Conservation (phyloP, 768 basidiomycete genomes). For the Gelatoporia subvermispora region DNA sequence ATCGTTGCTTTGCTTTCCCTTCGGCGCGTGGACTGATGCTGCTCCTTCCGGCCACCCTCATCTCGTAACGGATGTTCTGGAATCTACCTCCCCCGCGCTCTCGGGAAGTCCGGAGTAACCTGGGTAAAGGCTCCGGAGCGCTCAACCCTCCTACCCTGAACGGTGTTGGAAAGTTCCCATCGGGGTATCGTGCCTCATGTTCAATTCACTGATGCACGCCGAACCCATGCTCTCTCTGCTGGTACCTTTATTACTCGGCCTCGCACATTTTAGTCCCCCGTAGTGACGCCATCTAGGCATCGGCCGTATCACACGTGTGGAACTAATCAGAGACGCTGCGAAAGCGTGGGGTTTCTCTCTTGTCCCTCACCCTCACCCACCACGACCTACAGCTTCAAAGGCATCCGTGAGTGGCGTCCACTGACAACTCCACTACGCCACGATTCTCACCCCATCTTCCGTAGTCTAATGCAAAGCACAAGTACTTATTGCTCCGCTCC, state of each 20-base stretch:
- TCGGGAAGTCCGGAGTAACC: too few species aligned
- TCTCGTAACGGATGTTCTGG: too few species aligned
- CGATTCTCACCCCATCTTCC: neutral
- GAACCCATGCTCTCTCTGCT: constrained; percentile 13
- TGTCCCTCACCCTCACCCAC: too few species aligned
- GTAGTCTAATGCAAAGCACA: constrained; percentile 17
- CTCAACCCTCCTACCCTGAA: too few species aligned
- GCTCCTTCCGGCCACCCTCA: too few species aligned
- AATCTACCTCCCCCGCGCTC: too few species aligned
- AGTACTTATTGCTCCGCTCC: constrained; percentile 17
- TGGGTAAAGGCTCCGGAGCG: too few species aligned
- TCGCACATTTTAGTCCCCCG: constrained; percentile 11
- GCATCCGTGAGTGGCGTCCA: constrained; percentile 1
- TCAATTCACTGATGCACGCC: constrained; percentile 20
- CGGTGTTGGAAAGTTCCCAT: too few species aligned
- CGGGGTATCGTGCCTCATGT: constrained; percentile 15
- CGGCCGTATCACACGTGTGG: constrained; percentile 14
- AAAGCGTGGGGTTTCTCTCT: too few species aligned
- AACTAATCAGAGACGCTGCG: constrained; percentile 3
- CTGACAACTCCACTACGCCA: neutral
- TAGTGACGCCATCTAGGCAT: constrained; percentile 15
- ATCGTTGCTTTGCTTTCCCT: too few species aligned
- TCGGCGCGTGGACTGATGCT: too few species aligned
- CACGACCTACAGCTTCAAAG: too few species aligned
- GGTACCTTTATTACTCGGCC: constrained; percentile 8